Evolutionary conservation across 1,284 basidiomycete genomes (phyloP), one percentile per base, ranked within the genome.

Genomic region (Cystobasidium slooffiae): DNA sequence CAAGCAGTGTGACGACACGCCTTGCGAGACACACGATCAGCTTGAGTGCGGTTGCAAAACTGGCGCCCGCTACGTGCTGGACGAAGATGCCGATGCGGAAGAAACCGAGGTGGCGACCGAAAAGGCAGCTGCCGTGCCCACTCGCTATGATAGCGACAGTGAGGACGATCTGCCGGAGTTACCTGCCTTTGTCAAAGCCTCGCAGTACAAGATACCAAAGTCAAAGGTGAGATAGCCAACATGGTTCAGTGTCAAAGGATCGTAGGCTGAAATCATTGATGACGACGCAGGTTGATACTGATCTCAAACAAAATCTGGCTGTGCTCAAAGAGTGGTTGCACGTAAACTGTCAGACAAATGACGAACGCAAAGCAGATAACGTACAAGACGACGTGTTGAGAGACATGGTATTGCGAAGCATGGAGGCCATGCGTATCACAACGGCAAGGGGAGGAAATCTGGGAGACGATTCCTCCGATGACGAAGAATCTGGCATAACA

Each of bases 261-360:
- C 20, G 31, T 31, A 44, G 18, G 43, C 67, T 74, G 69, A 77
- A 51, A 75, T 41, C 14, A 49, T 39, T 24, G 24, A 41, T 39
- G 5, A 16, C 20, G 37, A 3, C 14, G 41, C 20, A 31, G 22
- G 77, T 93, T 91, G 88, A 89, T 76, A 81, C 88, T 69, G 86
- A 86, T 78, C 91, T 89, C 80, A 91, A 91, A 83, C 89, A 88
- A 77, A 92, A 88, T 75, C 87, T 98, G 14, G 91, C 91, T 1
- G 87, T 91, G 0, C 85, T 98, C 46, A 90, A 89, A 72, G 88
- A 92, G 79, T 98, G 94, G 94, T 89, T 86, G 18, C 95, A 98
- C 80, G 88, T 94, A 80, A 89, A 86, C 75, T 80, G 81, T 74
- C 58, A 75, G 1, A 77, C 77, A 58, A 76, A 76, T 3, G 75